Evolutionary conservation across 257 asterid species (phyloP), one percentile per base, ranked within the genome.

Genomic region (Fraxinus pennsylvanica): DNA sequence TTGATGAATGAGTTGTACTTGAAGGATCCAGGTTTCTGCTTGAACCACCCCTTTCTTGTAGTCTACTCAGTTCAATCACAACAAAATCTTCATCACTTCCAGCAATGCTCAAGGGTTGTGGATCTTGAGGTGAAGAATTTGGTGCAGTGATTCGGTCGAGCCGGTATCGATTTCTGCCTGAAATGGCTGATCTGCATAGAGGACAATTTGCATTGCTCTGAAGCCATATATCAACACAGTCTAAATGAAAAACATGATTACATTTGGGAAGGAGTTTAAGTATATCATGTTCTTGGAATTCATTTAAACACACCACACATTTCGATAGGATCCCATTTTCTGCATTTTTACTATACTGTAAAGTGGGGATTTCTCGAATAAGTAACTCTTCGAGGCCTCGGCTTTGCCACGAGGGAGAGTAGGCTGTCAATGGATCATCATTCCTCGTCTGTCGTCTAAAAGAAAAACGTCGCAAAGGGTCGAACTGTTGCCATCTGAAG

Each of bases 171-270:
- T 84, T 80, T 21, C 76, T 72, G 35, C 98, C 96, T 0, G 91
- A 92, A 72, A 94, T 90, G 66, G 89, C 80, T 7, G 96, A 85
- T 61, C 98, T 83, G 79, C 98, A 94, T 36, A 92, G 78, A 38
- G 98, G 98, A 82, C 98, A 94, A 78, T 85, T 94, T 19, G 96
- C 83, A 80, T 90, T 90, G 81, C 57, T 87, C 52, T 82, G 89
- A 6, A 94, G 87, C 98, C 98, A 94, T 4, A 92, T 79, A 59
- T 92, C 98, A 35, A 92, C 89, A 84, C 98, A 94, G 59, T 94
- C 98, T 0, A 89, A 39, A 41, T 92, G 98, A 74, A 94, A 94
- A 0, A 92, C 95, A 71, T 94, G 98, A 68, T 83, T 86, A 47
- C 98, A 94, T 68, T 86, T 92, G 0, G 98, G 98, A 6, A 94